phyloP scores from a whole-genome alignment of 257 asterid species.

The Fraxinus excelsior region DNA sequence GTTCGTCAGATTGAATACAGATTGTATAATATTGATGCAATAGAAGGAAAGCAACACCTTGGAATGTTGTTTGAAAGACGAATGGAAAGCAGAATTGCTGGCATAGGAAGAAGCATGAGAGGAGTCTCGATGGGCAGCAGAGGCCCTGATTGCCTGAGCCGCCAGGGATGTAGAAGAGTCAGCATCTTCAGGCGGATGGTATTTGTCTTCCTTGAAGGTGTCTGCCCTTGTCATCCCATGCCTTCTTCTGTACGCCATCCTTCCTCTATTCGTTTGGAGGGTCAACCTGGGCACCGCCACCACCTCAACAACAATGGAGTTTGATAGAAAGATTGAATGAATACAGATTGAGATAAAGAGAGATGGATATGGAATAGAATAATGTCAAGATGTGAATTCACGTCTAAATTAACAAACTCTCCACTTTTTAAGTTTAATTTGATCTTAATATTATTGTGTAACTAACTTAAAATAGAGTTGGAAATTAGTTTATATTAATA shows the following conservation, averaged over 20 bases:
- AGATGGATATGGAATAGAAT: slow-evolving; percentile 10
- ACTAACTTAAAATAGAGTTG: not conserved
- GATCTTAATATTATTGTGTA: too few relatives aligned
- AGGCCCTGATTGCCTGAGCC: slow-evolving; percentile 71
- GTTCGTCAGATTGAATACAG: not conserved
- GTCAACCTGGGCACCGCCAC: slow-evolving; percentile 17
- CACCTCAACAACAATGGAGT: slow-evolving; percentile 10
- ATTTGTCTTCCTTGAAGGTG: slow-evolving; percentile 60
- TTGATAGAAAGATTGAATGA: not conserved
- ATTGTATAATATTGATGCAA: not conserved
- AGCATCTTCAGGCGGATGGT: slow-evolving; percentile 17
- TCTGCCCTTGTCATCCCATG: slow-evolving; percentile 54
- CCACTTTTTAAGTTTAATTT: slow-evolving; percentile 24
- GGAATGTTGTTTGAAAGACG: slow-evolving; percentile 31
- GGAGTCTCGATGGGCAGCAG: slow-evolving; percentile 57
- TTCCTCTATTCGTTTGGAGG: slow-evolving; percentile 1
- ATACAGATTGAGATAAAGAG: not conserved
- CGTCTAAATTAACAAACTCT: slow-evolving; percentile 34
- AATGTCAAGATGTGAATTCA: slow-evolving; percentile 25
- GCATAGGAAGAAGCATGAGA: slow-evolving; percentile 45
- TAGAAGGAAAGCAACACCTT: slow-evolving; percentile 22
- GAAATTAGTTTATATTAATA: too few relatives aligned
- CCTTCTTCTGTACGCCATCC: slow-evolving; percentile 67
- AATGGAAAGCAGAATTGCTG: slow-evolving; percentile 21
- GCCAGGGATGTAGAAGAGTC: slow-evolving; percentile 41